Evolutionary conservation across 108 stramenopile genomes (phyloP).

Genomic region (Skeletonema marinoi): DNA sequence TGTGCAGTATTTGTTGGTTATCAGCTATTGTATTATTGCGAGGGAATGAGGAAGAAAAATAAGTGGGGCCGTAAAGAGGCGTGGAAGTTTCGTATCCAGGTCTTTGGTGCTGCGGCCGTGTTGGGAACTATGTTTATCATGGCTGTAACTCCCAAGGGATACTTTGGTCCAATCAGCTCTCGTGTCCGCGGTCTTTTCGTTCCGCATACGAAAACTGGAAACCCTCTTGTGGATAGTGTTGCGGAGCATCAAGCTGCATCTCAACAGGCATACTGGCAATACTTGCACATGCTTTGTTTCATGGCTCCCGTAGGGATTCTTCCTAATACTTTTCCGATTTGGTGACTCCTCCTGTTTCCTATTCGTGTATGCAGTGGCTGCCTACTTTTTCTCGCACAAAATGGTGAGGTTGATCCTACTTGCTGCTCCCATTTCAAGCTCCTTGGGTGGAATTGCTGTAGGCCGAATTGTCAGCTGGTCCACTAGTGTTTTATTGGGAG

Average conservation of each 20-base stretch:
- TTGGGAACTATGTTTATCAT: slow-evolving; percentile 52
- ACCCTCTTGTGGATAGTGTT: slow-evolving; percentile 91
- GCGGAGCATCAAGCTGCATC: slow-evolving; percentile 98
- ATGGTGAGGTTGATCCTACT: slow-evolving; percentile 98
- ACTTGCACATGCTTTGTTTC: slow-evolving; percentile 93
- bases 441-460: slow-evolving; percentile 88
- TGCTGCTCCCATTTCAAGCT: slow-evolving; percentile 90
- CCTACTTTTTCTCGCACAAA: slow-evolving; percentile 96
- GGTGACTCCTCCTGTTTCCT: slow-evolving; percentile 88
- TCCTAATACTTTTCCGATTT: slow-evolving; percentile 78
- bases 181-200: slow-evolving; percentile 91
- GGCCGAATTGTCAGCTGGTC: slow-evolving; percentile 82
- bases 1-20: slow-evolving; percentile 75
- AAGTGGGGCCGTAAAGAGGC: slow-evolving; percentile 55
- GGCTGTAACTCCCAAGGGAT: slow-evolving; percentile 83
- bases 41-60: slow-evolving; percentile 53
- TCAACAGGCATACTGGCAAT: slow-evolving; percentile 94
- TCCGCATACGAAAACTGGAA: slow-evolving; percentile 91
- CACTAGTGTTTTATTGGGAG: slow-evolving; percentile 61
- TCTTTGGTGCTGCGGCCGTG: slow-evolving; percentile 47
- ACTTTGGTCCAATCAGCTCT: slow-evolving; percentile 90
- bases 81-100: slow-evolving; percentile 69
- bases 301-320: slow-evolving; percentile 94
- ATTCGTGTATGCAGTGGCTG: slow-evolving; percentile 86
- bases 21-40: slow-evolving; percentile 75